These are phyloP conservation scores for Metahyphopichia silvanorum DNA, from an alignment of 805 yeast genomes.

Conservation along the genomic window DNA sequence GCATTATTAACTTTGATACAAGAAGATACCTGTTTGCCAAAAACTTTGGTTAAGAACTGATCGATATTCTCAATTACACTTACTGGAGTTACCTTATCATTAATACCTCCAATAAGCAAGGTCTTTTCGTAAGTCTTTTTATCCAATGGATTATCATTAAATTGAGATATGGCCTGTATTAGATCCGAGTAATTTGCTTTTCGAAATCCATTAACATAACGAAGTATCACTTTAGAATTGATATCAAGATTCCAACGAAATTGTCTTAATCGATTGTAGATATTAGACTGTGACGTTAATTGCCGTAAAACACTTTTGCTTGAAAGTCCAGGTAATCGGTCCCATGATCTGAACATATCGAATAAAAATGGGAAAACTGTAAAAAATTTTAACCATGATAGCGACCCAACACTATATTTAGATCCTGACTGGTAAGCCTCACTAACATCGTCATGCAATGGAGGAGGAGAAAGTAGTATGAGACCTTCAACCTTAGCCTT, in stretches of 20 bases:
- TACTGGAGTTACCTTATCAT: constrained; percentile 56
- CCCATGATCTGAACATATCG: constrained; percentile 53
- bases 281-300: constrained; percentile 29
- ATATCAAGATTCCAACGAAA: constrained; percentile 71
- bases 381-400: constrained; percentile 24
- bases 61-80: constrained; percentile 27
- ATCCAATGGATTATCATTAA: constrained; percentile 30
- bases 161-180: constrained; percentile 30
- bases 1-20: constrained; percentile 43
- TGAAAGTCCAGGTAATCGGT: constrained; percentile 59
- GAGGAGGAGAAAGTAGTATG: constrained; percentile 51
- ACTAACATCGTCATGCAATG: constrained; percentile 20
- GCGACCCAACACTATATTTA: constrained; percentile 1
- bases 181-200: constrained; percentile 45
- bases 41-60: constrained; percentile 18
- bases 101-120: constrained; percentile 55
- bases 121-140: constrained; percentile 38
- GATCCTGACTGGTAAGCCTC: not conserved
- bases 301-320: constrained; percentile 61
- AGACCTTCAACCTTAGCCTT: constrained; percentile 42
- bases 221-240: constrained; percentile 49
- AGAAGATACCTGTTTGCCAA: constrained; percentile 25
- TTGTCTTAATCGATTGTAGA: constrained; percentile 51
- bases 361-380: constrained; percentile 44
- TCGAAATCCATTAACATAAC: constrained; percentile 50